Percentiles rank a stretch among this genome's conserved stretches.
These are phyloP conservation scores for Pezicula radicicola DNA, from an alignment of 2,329 filamentous ascomycete genomes.

Conservation along the genomic window DNA sequence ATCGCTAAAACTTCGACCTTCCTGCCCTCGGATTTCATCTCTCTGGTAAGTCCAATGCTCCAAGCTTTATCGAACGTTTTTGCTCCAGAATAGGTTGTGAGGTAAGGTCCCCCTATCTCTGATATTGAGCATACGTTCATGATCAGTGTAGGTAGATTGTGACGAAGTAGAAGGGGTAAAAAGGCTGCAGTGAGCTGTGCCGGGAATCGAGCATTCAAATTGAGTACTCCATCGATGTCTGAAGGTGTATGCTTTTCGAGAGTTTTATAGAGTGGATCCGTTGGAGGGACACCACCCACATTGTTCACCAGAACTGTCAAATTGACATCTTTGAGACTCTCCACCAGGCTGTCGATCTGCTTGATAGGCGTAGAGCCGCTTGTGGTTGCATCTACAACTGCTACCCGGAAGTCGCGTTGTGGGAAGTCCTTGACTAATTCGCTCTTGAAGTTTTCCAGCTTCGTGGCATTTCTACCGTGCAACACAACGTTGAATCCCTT, in stretches of 20 bases:
- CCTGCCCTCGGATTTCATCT: slow-evolving; percentile 35
- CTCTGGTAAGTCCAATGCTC: slow-evolving; percentile 35
- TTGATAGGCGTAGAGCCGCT: slow-evolving; percentile 23
- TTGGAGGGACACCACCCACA: slow-evolving; percentile 38
- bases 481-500: slow-evolving; percentile 54
- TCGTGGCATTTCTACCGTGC: slow-evolving; percentile 50
- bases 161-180: slow-evolving; percentile 37
- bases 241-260: slow-evolving; percentile 33
- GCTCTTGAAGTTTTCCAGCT: slow-evolving; percentile 39
- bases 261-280: slow-evolving; percentile 29
- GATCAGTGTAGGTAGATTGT: slow-evolving; percentile 40
- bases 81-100: slow-evolving; percentile 40
- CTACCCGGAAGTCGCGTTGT: slow-evolving; percentile 31
- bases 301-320: slow-evolving; percentile 57
- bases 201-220: slow-evolving; percentile 47
- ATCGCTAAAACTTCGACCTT: slow-evolving; percentile 37
- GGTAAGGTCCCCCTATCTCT: slow-evolving; percentile 42
- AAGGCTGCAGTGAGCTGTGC: slow-evolving; percentile 43
- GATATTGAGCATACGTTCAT: slow-evolving; percentile 48
- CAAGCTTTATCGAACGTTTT: slow-evolving; percentile 44
- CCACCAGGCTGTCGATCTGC: slow-evolving; percentile 21
- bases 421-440: slow-evolving; percentile 39
- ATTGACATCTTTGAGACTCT: slow-evolving; percentile 28
- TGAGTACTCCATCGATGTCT: slow-evolving; percentile 39
- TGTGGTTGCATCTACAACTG: slow-evolving; percentile 42